Conservation (phyloP, 2,329 filamentous ascomycete species). For the Lasiodiplodia hormozganensis region DNA sequence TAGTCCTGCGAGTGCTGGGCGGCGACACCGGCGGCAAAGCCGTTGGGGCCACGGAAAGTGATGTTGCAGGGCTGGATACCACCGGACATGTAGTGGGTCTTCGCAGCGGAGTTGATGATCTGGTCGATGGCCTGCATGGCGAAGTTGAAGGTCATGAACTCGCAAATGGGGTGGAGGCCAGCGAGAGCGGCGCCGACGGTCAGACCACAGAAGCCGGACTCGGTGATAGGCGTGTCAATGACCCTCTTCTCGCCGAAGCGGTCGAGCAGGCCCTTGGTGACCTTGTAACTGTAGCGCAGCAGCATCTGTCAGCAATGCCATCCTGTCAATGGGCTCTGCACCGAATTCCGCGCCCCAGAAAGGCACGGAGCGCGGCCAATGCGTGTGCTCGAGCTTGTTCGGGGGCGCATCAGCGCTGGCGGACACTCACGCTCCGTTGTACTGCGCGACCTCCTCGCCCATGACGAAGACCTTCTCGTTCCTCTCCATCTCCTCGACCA, state of each 20-base stretch:
- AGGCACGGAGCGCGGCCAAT: constrained; percentile 9
- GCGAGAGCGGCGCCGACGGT: constrained; percentile 94
- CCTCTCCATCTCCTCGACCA: constrained; percentile 93
- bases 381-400: not conserved
- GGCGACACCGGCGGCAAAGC: constrained; percentile 92
- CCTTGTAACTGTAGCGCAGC: constrained; percentile 75
- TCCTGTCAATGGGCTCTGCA: not conserved
- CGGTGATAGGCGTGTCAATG: constrained; percentile 98
- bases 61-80: constrained; percentile 99
- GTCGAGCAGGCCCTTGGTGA: constrained; percentile 96
- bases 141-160: constrained; percentile 99
- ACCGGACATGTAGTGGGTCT: constrained; percentile 99
- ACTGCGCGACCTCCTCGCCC: constrained; percentile 98
- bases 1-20: constrained; percentile 99
- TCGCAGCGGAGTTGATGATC: constrained; percentile 97
- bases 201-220: constrained; percentile 92
- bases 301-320: constrained; percentile 46
- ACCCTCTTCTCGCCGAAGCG: constrained; percentile 97
- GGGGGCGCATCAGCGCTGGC: constrained; percentile 13
- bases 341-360: not conserved
- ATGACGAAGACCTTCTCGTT: constrained; percentile 96
- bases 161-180: constrained; percentile 92
- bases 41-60: constrained; percentile 98
- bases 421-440: constrained; percentile 83
- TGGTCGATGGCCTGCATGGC: constrained; percentile 99